phyloP scores from a whole-genome alignment of 352 stramenopile species.

The Elongisporangium senticosum region DNA sequence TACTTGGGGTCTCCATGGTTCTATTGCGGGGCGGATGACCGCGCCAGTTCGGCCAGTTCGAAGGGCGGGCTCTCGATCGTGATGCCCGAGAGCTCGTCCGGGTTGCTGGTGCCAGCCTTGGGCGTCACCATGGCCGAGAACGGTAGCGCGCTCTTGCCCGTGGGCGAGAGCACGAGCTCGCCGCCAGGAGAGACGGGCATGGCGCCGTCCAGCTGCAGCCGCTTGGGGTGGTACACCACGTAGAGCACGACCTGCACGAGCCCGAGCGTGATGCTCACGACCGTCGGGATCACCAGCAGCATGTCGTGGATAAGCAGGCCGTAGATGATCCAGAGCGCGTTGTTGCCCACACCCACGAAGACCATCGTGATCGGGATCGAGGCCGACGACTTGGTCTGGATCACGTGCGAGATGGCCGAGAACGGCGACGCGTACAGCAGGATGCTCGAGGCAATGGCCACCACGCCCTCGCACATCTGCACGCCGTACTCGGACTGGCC shows the following conservation, averaged over 20 bases:
- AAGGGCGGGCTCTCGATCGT: slow-evolving; percentile 17
- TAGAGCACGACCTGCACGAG: slow-evolving; percentile 53
- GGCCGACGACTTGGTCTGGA: slow-evolving; percentile 42
- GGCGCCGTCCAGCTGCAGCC: slow-evolving; percentile 7
- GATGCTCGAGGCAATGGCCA: slow-evolving; percentile 50
- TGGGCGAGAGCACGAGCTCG: slow-evolving; percentile 8
- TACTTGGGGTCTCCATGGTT: neutral
- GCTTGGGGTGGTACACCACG: slow-evolving; percentile 41
- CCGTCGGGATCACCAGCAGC: slow-evolving; percentile 50
- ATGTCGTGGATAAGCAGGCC: slow-evolving; percentile 39
- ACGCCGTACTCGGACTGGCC: slow-evolving; percentile 22
- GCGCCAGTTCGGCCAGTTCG: neutral
- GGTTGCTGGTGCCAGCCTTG: slow-evolving; percentile 8
- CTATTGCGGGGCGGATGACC: neutral
- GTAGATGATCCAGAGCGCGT: slow-evolving; percentile 71
- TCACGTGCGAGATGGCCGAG: slow-evolving; percentile 41
- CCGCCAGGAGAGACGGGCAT: slow-evolving; percentile 9
- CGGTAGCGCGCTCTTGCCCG: slow-evolving; percentile 13
- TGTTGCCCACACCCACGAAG: slow-evolving; percentile 57
- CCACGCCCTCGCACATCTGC: slow-evolving; percentile 28
- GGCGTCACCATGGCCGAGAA: slow-evolving; percentile 16
- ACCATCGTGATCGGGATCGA: slow-evolving; percentile 67
- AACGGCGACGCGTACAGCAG: slow-evolving; percentile 65
- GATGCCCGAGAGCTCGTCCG: slow-evolving; percentile 27
- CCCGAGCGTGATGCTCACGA: slow-evolving; percentile 42